A percentile compares a stretch with the other conserved stretches of the same genome.
Conservation (phyloP, 495 filamentous ascomycete species). For the Cercophora samala region DNA sequence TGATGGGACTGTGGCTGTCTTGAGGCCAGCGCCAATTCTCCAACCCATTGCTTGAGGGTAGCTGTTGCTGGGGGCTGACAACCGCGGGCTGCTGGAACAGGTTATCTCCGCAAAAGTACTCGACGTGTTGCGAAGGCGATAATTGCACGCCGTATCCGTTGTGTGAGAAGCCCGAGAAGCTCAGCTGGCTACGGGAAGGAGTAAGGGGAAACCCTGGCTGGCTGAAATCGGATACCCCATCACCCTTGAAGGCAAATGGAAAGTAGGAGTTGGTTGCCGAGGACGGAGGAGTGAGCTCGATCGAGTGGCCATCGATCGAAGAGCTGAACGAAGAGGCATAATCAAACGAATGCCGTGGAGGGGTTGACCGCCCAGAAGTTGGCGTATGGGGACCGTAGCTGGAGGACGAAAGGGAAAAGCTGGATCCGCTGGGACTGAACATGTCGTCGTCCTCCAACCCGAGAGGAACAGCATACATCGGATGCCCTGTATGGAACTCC, state of each 20-base stretch:
- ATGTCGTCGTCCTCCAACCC: constrained; percentile 24
- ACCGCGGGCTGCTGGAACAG: constrained; percentile 15
- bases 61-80: constrained; percentile 9
- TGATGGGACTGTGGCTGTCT: constrained; percentile 27
- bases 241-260: constrained; percentile 26
- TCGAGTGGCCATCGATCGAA: constrained; percentile 14
- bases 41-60: constrained; percentile 5
- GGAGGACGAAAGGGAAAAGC: constrained; percentile 38
- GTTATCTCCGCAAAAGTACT: constrained; percentile 16
- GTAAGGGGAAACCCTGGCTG: constrained; percentile 24
- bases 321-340: constrained; percentile 26
- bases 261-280: constrained; percentile 38
- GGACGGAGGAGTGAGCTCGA: constrained; percentile 38
- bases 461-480: constrained; percentile 24
- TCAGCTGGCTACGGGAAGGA: constrained; percentile 21
- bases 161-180: constrained; percentile 2
- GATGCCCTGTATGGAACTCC: constrained; percentile 13
- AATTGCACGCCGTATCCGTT: constrained; percentile 14
- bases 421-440: constrained; percentile 27
- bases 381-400: constrained; percentile 41
- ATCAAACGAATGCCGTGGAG: constrained; percentile 23
- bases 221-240: constrained; percentile 18
- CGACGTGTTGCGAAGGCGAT: constrained; percentile 21
- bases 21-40: constrained; percentile 10
- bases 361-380: constrained; percentile 34